Conservation (phyloP, 495 filamentous ascomycete genomes). For the Chlorociboria aeruginascens region DNA sequence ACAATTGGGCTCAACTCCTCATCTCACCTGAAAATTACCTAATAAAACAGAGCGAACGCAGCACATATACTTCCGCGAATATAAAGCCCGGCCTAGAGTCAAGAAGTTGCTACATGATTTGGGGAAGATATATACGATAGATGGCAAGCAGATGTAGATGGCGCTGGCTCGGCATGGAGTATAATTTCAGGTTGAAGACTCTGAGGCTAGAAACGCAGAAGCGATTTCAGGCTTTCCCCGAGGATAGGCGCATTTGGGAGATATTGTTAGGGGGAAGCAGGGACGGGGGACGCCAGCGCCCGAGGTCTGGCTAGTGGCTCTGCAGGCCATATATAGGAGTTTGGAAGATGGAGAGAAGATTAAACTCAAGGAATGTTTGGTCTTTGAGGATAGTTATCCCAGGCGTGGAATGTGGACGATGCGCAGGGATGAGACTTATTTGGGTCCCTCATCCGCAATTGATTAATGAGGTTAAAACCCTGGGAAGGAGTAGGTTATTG, state of each 20-base stretch:
- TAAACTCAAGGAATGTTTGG: slow-evolving; percentile 74
- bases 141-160: slow-evolving; percentile 45
- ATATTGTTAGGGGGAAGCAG: slow-evolving; percentile 66
- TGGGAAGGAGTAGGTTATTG: slow-evolving; percentile 45
- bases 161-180: slow-evolving; percentile 65
- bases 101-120: slow-evolving; percentile 48
- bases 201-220: slow-evolving; percentile 43
- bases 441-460: slow-evolving; percentile 86
- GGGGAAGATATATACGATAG: slow-evolving; percentile 12
- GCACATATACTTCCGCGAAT: slow-evolving; percentile 65
- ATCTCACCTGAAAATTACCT: slow-evolving; percentile 4
- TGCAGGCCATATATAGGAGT: slow-evolving; percentile 71
- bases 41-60: slow-evolving; percentile 47
- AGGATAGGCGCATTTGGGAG: slow-evolving; percentile 62
- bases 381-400: slow-evolving; percentile 90
- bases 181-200: slow-evolving; percentile 73
- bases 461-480: slow-evolving; percentile 57
- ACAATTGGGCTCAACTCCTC: slow-evolving; percentile 43
- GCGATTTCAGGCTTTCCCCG: slow-evolving; percentile 61
- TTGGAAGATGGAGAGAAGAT: slow-evolving; percentile 54
- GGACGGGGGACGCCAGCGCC: slow-evolving; percentile 87
- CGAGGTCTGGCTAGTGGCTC: slow-evolving; percentile 84
- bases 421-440: slow-evolving; percentile 89
- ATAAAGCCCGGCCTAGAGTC: slow-evolving; percentile 69
- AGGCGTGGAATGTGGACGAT: slow-evolving; percentile 78